These are phyloP conservation scores for Pleurotus tuoliensis DNA, from an alignment of 768 basidiomycete genomes.

Conservation along the genomic window DNA sequence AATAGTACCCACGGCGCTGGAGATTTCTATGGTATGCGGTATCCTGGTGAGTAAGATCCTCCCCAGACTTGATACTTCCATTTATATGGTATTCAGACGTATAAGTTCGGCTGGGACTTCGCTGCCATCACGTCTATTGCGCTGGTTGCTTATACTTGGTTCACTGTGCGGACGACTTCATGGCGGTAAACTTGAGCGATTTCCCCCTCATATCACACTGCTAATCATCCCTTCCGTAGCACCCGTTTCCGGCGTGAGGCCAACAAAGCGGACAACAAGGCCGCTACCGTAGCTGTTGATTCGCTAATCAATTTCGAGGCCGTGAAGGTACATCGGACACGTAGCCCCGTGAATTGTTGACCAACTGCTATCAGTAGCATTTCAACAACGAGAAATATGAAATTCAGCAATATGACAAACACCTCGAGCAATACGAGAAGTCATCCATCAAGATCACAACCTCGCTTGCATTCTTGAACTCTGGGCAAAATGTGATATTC, in stretches of 20 bases:
- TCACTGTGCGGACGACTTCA: conserved; percentile 91
- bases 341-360: background rate
- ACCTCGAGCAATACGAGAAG: conserved; percentile 83
- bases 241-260: conserved; percentile 93
- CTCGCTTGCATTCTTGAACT: conserved; percentile 88
- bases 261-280: conserved; percentile 95
- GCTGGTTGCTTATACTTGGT: conserved; percentile 93
- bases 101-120: conserved; percentile 97
- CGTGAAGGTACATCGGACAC: conserved; percentile 66
- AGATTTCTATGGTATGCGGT: conserved; percentile 95
- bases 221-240: conserved; percentile 31
- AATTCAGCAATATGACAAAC: conserved; percentile 86
- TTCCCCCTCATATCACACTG: conserved; percentile 4
- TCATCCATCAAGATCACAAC: conserved; percentile 94
- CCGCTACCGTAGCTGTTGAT: conserved; percentile 90
- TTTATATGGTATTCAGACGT: conserved; percentile 54
- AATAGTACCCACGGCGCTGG: conserved; percentile 92
- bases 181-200: conserved; percentile 64
- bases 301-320: conserved; percentile 98
- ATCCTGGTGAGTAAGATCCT: conserved; percentile 67
- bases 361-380: conserved; percentile 47
- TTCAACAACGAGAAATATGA: conserved; percentile 98
- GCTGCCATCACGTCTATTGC: conserved; percentile 85
- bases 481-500: conserved; percentile 96
- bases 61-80: background rate